phyloP scores from a whole-genome alignment of 768 basidiomycete genomes.

The Rhodotorula diobovata region DNA sequence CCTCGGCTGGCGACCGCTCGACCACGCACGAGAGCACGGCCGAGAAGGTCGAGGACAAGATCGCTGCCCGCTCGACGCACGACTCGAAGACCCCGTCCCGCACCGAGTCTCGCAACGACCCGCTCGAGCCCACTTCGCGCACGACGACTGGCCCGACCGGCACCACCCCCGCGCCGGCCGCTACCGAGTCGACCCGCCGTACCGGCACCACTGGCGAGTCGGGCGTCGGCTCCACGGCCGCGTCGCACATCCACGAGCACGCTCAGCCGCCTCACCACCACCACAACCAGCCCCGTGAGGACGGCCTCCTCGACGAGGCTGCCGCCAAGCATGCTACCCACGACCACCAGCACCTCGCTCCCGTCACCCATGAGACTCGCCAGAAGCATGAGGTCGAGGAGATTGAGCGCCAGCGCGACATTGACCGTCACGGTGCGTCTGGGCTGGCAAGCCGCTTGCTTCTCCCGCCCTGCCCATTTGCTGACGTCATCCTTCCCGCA shows the following conservation, averaged over 20 bases:
- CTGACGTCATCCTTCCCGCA: not conserved
- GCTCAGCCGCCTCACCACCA: constrained; percentile 16
- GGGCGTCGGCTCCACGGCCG: not conserved
- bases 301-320: constrained; percentile 8
- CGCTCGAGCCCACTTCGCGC: not conserved
- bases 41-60: not conserved
- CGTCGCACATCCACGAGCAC: constrained; percentile 6
- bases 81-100: not conserved
- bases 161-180: not conserved
- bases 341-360: constrained; percentile 38
- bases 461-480: not conserved
- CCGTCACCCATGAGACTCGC: constrained; percentile 34
- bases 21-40: not conserved
- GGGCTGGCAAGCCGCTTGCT: not conserved
- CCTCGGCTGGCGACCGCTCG: not conserved
- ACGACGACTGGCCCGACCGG: not conserved
- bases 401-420: constrained; percentile 33
- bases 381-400: constrained; percentile 35
- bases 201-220: not conserved
- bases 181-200: not conserved
- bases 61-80: not conserved
- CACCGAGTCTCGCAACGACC: not conserved
- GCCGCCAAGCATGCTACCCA: constrained; percentile 25
- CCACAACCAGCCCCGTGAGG: constrained; percentile 10
- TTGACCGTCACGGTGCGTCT: constrained; percentile 27